Evolutionary conservation across 345 rosid genomes (phyloP).

Genomic region (Ceriops zippeliana): DNA sequence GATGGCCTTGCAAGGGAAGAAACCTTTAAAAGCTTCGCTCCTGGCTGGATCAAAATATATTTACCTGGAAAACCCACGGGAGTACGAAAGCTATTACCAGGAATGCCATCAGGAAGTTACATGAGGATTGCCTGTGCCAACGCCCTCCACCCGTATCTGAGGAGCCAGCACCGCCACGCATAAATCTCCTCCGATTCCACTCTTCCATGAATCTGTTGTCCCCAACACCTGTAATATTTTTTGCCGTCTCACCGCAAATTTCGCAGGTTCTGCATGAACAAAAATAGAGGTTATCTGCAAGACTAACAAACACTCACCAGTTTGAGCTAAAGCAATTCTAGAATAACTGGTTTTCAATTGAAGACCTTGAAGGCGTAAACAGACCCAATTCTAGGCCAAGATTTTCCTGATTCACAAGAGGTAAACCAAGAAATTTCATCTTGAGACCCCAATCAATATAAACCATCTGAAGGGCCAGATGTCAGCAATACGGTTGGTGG

Average conservation of each 20-base stretch:
- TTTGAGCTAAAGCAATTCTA: no score
- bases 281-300: background rate
- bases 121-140: conserved; percentile 64
- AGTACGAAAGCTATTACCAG: conserved; percentile 66
- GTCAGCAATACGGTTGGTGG: no score
- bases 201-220: conserved; percentile 47
- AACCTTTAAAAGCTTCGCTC: background rate
- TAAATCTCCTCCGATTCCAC: conserved; percentile 41
- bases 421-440: no score
- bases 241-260: conserved; percentile 61
- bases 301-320: no score
- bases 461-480: no score
- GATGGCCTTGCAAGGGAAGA: conserved; percentile 5
- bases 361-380: background rate
- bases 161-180: conserved; percentile 6
- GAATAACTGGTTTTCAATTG: background rate
- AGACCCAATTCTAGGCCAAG: no score
- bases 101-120: conserved; percentile 72
- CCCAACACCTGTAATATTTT: conserved; percentile 45
- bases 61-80: conserved; percentile 69
- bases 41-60: conserved; percentile 35
- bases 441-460: no score
- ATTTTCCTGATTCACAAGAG: no score
- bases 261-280: conserved; percentile 51
- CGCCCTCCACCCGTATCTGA: conserved; percentile 36